Evolutionary conservation across 345 rosid species (phyloP).

Genomic region (Linum tenue): DNA sequence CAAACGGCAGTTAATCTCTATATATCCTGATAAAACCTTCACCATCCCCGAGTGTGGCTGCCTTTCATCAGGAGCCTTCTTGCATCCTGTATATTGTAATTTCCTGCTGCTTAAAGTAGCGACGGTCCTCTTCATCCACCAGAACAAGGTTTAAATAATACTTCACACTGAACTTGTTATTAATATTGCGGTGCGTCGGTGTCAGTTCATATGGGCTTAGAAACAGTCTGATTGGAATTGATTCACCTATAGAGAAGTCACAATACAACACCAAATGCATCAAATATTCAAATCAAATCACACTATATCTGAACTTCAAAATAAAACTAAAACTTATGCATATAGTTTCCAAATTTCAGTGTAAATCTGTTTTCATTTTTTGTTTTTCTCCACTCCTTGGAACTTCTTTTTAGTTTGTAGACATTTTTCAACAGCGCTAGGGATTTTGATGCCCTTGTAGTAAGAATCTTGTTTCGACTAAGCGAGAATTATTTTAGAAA

Average conservation of each 20-base stretch:
- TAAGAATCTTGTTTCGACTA: too few relatives aligned
- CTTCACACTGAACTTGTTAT: slow-evolving; percentile 96
- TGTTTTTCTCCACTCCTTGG: too few relatives aligned
- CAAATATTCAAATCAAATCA: too few relatives aligned
- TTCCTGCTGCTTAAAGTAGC: slow-evolving; percentile 97
- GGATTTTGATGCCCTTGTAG: too few relatives aligned
- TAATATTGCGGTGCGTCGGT: slow-evolving; percentile 85
- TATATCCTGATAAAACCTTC: not conserved
- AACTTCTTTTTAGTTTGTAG: not conserved
- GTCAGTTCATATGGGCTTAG: slow-evolving; percentile 91
- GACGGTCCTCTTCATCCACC: slow-evolving; percentile 94
- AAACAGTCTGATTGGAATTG: slow-evolving; percentile 90
- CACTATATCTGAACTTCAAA: too few relatives aligned
- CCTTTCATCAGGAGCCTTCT: slow-evolving; percentile 38
- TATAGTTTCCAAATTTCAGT: too few relatives aligned
- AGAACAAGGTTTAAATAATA: slow-evolving; percentile 90
- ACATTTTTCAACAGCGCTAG: not conserved
- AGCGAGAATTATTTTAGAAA: too few relatives aligned
- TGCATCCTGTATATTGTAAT: slow-evolving; percentile 77
- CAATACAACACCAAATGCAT: not conserved
- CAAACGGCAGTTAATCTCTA: not conserved
- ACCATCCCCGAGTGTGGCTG: not conserved
- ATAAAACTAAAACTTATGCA: too few relatives aligned
- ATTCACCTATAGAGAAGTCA: slow-evolving; percentile 55
- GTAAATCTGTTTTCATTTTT: too few relatives aligned